Base-by-base conservation (phyloP, 768 basidiomycete species). In the Leccinellum luteum region DNA sequence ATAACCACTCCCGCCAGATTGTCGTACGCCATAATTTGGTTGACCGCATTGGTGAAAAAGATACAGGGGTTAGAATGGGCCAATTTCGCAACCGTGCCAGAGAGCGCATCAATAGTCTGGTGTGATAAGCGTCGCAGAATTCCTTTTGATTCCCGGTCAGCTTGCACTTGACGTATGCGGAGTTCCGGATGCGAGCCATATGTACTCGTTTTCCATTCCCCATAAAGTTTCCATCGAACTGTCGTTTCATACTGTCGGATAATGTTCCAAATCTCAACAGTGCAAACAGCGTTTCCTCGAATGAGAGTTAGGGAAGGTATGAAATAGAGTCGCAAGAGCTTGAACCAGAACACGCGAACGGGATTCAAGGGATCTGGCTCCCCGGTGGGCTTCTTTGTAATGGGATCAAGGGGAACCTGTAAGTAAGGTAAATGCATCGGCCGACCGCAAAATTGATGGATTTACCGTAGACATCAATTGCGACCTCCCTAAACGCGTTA, bases 11-110 rank as follows among this genome's bases (percentile, higher is more conserved):
- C 82, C 10, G 92, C 92, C 53, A 97, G 74, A 72, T 98, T 99
- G 68, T 96, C 92, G 67, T 99, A 99, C 14, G 92, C 87, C 88
- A 94, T 93, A 57, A 98, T 90, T 73, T 98, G 97, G 62, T 88
- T 87, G 48, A 99, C 86, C 0, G 90, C 92, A 60, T 91, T 90
- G 23, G 82, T 69, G 77, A 98, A 98, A 64, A 98, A 85, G 51
- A 95, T 87, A 64, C 86, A 89, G 5, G 97, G 97, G 67, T 98
- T 97, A 17, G 91, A 89, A 71, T 98, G 94, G 14, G 92, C 92
- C 54, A 96, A 75, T 73, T 98, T 98, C 13, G 92, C 95, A 25
- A 98, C 85, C 3, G 88, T 83, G 19, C 95, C 88, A 28, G 94
- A 89, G 14, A 97, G 81, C 2, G 88, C 80, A 67, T 93, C 91